Base-by-base conservation (phyloP, 2,329 filamentous ascomycete species). In the Fusarium longipes region DNA sequence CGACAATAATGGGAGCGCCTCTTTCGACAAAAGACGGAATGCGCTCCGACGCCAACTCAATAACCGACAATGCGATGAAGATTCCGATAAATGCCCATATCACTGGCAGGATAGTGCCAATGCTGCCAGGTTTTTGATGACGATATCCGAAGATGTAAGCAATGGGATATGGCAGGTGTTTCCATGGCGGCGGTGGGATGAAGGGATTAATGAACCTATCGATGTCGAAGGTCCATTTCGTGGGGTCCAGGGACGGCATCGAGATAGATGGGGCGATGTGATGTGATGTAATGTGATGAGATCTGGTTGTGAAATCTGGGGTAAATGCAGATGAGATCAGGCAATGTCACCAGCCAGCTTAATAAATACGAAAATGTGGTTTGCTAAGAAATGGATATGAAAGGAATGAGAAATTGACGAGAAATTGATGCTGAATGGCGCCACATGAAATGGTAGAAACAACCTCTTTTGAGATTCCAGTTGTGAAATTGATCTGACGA, bases 141-240 rank as follows among this genome's bases (percentile, higher is more conserved):
- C 90, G 85, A 72, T 91, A 80, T 12, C 91, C 91, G 3, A 96
- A 79, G 70, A 93, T 91, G 68, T 88, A 86, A 20, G 91, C 86
- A 20, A 96, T 74, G 0, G 86, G 85, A 44, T 81, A 82, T 0
- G 93, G 93, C 2, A 97, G 74, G 42, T 81, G 79, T 27, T 84
- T 80, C 75, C 92, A 85, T 70, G 86, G 87, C 38, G 90, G 89
- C 15, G 85, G 81, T 10, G 91, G 91, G 24, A 96, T 74, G 62
- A 88, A 82, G 4, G 84, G 90, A 75, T 95, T 93, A 49, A 96
- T 76, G 75, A 90, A 87, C n/a, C 79, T 80, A 82, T 97, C 93
- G 66, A 97, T 86, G 78, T 96, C 87, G 78, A 96, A 88, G 73
- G 89, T 83, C 80, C 82, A 84, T 32, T 65, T 64, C 20, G 38